phyloP scores from a whole-genome alignment of 345 rosid genomes.

The Kernera saxatilis region DNA sequence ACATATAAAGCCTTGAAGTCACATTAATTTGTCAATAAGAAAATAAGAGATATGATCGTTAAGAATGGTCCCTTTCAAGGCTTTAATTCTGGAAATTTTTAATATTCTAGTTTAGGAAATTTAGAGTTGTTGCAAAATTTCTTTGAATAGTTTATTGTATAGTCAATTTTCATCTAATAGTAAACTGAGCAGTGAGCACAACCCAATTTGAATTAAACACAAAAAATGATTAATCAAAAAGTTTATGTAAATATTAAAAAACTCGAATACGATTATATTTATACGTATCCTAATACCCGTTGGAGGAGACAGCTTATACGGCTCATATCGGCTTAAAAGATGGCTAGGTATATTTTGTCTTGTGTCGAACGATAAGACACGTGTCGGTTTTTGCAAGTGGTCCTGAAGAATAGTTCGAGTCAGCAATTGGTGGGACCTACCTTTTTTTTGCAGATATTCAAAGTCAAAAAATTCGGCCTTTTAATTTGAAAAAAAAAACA shows the following conservation, averaged over 20 bases:
- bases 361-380: neutral
- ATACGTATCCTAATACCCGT: neutral
- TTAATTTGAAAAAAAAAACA: neutral
- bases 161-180: neutral
- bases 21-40: neutral
- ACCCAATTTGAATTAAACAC: neutral
- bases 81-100: neutral
- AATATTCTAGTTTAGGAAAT: neutral
- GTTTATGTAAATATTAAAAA: neutral
- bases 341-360: neutral
- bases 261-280: neutral
- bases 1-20: slow-evolving; percentile 1
- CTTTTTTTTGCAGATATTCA: slow-evolving; percentile 26
- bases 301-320: slow-evolving; percentile 25
- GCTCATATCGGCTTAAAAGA: slow-evolving; percentile 18
- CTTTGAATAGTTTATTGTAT: neutral
- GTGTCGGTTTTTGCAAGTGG: slow-evolving; percentile 30
- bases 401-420: slow-evolving; percentile 29
- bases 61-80: slow-evolving; percentile 8
- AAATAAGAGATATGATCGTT: slow-evolving; percentile 10
- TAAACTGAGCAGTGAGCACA: neutral
- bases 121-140: neutral
- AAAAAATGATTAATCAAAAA: neutral
- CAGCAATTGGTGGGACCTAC: slow-evolving; percentile 22
- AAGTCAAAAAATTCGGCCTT: slow-evolving; percentile 33